Evolutionary conservation across 352 stramenopile genomes (phyloP).

Genomic region (Phytophthora pistaciae): DNA sequence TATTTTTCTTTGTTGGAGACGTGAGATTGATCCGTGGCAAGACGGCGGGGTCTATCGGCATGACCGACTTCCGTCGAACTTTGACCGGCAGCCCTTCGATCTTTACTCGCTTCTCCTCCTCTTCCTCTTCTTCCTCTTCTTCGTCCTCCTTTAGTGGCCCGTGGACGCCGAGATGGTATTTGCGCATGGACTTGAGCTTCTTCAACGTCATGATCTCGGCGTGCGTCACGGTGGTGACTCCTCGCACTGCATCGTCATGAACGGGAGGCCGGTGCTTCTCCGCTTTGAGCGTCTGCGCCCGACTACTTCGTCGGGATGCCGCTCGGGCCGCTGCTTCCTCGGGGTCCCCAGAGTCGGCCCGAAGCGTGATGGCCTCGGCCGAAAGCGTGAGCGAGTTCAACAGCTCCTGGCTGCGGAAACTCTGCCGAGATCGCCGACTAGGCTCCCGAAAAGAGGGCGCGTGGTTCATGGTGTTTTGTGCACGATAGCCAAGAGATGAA

Average conservation of each 20-base stretch:
- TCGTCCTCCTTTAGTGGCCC: conserved; percentile 8
- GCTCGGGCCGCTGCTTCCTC: conserved; percentile 29
- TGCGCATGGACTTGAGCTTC: conserved; percentile 34
- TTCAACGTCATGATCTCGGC: conserved; percentile 42
- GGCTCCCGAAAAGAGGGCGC: conserved; percentile 6
- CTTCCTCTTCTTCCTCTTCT: conserved; percentile 15
- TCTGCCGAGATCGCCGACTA: conserved; percentile 18
- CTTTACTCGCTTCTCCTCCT: conserved; percentile 8
- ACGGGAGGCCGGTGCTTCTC: neutral
- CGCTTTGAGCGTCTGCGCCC: neutral
- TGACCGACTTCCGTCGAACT: conserved; percentile 15
- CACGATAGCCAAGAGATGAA: neutral
- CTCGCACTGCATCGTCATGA: neutral
- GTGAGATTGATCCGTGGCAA: conserved; percentile 5
- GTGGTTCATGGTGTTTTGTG: conserved; percentile 20
- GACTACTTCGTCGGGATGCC: conserved; percentile 7
- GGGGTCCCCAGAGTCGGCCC: conserved; percentile 19
- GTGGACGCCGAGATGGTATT: conserved; percentile 23
- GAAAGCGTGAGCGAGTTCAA: conserved; percentile 41
- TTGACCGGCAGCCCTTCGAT: conserved; percentile 6
- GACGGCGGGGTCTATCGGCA: conserved; percentile 12
- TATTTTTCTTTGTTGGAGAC: neutral
- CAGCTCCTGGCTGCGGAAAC: conserved; percentile 45
- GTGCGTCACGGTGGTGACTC: conserved; percentile 25
- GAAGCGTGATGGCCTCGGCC: conserved; percentile 41